A percentile compares a stretch with the other conserved stretches of the same genome.
Conservation (phyloP, 2,329 filamentous ascomycete genomes). For the Venturia aucupariae region DNA sequence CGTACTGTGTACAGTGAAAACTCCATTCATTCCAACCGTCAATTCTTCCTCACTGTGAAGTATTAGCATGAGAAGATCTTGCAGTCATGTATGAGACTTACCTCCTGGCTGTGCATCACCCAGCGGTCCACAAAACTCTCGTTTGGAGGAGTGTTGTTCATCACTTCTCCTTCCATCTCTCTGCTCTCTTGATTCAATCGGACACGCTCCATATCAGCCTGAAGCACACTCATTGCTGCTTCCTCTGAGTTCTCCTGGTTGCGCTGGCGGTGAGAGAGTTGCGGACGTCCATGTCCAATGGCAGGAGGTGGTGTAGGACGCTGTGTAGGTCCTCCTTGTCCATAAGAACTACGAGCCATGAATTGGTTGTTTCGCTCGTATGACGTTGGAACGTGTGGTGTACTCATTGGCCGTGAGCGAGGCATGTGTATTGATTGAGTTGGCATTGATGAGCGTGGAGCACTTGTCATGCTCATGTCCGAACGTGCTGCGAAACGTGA, state of each 20-base stretch:
- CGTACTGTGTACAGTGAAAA: neutral
- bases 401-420: constrained; percentile 1
- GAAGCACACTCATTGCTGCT: constrained; percentile 5
- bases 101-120: neutral
- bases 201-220: neutral
- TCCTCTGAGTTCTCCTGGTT: constrained; percentile 13
- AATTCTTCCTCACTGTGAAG: neutral
- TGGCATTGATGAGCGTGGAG: neutral
- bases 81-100: neutral
- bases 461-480: neutral
- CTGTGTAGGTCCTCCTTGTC: neutral
- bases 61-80: neutral
- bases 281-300: constrained; percentile 5
- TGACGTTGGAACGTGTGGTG: neutral
- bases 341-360: neutral
- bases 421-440: neutral
- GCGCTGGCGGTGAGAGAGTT: neutral
- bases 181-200: neutral
- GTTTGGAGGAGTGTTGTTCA: constrained; percentile 8
- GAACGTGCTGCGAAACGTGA: neutral
- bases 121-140: neutral
- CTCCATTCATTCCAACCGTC: neutral
- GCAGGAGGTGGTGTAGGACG: constrained; percentile 7
- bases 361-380: constrained; percentile 4
- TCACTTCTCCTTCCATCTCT: constrained; percentile 1